A percentile compares a stretch with the other conserved stretches of the same genome.
Evolutionary conservation across 1,139 yeast genomes (phyloP).

Genomic region (Geotrichum klebahnii): DNA sequence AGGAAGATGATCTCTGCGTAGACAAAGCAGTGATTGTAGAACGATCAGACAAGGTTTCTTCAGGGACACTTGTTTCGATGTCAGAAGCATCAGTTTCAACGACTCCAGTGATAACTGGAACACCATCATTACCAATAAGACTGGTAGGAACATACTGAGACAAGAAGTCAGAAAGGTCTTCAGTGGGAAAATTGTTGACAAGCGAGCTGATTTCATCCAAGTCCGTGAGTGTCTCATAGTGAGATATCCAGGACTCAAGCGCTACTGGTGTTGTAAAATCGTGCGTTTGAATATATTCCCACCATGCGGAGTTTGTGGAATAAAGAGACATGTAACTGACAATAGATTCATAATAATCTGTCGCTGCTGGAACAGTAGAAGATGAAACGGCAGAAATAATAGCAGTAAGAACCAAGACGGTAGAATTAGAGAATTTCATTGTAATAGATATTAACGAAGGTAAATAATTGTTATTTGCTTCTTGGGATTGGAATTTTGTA

Average conservation of each 20-base stretch:
- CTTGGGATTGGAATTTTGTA: no score
- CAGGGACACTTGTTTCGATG: background rate
- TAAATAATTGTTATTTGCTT: no score
- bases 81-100: background rate
- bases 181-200: background rate
- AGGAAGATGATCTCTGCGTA: background rate
- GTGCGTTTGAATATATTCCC: background rate
- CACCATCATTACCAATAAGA: background rate
- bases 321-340: background rate
- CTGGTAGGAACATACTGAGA: background rate
- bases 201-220: background rate
- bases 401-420: background rate
- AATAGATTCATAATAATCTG: background rate
- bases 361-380: background rate
- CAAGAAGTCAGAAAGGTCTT: background rate
- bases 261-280: conserved; percentile 6
- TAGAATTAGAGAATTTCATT: background rate
- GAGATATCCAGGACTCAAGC: background rate
- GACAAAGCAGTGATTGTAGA: no score
- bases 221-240: conserved; percentile 2
- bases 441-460: no score
- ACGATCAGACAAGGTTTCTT: background rate
- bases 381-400: no score
- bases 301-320: background rate
- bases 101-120: background rate